Evolutionary conservation across 2,329 filamentous ascomycete species (phyloP), one percentile per base, ranked within the genome.

Genomic region (Rutstroemia sp.): DNA sequence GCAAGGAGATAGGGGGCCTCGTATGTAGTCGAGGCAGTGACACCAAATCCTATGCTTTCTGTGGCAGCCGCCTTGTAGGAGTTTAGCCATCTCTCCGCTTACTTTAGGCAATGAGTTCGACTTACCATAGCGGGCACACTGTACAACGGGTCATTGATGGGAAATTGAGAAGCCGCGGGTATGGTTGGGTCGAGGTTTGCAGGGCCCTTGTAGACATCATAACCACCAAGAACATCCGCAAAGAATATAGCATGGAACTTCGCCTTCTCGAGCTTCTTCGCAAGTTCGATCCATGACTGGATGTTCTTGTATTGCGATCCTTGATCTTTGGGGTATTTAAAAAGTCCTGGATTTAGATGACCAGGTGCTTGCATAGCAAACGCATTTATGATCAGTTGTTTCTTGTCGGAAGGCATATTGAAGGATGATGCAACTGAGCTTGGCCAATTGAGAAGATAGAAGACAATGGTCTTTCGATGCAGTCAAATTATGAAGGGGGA

Each of bases 241-340:
- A 87, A 83, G 68, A 86, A 86, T 38, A 86, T 82, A 10, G 80
- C 82, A 54, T 86, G 81, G 61, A 86, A 84, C 53, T 84, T 82
- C 30, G 79, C 82, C 0, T 75, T 72, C 60, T 86, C 83, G 0
- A 85, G 75, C 0, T 81, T 70, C 58, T 83, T 75, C 0, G 82
- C 83, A 0, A 87, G 69, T 51, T 80, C 74, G 0, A 79, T 75
- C 83, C 83, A 87, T 58, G 85, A 79, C 5, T 79, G 71, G 36
- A 84, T 71, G 25, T 78, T 74, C 59, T 82, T 82, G 68, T 87
- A 88, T 17, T 78, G 70, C 61, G 76, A 76, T 1, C 83, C 86
- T 61, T 80, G 72, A 61, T 88, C 84, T 16, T 81, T 73, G 1
- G 84, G 85, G 62, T 88, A 84, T 38, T 78, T 75, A 84, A 83